Evolutionary conservation across 2,329 filamentous ascomycete genomes (phyloP).

Genomic region (Pyrenophora teres): DNA sequence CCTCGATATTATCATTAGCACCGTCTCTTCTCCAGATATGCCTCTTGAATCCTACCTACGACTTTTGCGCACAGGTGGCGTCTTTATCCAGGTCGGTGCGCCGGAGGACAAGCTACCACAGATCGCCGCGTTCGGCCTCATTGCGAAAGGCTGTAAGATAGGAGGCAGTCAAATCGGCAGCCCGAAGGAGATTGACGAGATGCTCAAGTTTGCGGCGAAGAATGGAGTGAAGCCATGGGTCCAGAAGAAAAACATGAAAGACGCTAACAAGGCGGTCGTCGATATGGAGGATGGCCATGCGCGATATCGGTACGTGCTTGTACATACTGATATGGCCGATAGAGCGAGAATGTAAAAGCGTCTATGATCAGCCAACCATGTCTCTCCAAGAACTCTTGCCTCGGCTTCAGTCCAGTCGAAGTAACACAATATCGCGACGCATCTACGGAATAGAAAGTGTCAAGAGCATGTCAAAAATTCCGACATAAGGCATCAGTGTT

Average conservation of each 20-base stretch:
- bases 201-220: constrained; percentile 64
- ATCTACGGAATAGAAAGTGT: no score
- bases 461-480: no score
- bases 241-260: constrained; percentile 62
- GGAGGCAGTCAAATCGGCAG: constrained; percentile 56
- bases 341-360: constrained; percentile 29
- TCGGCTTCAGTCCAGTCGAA: no score
- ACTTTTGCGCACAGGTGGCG: constrained; percentile 64
- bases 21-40: constrained; percentile 64
- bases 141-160: constrained; percentile 58
- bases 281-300: constrained; percentile 63
- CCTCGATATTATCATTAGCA: constrained; percentile 65
- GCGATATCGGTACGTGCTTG: constrained; percentile 49
- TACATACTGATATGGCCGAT: constrained; percentile 33
- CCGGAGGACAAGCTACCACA: constrained; percentile 63
- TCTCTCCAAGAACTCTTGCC: no score
- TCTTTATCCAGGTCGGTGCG: constrained; percentile 70
- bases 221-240: constrained; percentile 66
- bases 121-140: constrained; percentile 63
- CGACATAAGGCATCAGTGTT: no score
- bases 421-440: no score
- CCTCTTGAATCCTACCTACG: constrained; percentile 65
- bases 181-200: constrained; percentile 64
- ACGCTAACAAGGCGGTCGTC: constrained; percentile 59
- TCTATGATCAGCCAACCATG: no score